Evolutionary conservation across 768 basidiomycete species (phyloP).

Genomic region (Butyriboletus loyo): DNA sequence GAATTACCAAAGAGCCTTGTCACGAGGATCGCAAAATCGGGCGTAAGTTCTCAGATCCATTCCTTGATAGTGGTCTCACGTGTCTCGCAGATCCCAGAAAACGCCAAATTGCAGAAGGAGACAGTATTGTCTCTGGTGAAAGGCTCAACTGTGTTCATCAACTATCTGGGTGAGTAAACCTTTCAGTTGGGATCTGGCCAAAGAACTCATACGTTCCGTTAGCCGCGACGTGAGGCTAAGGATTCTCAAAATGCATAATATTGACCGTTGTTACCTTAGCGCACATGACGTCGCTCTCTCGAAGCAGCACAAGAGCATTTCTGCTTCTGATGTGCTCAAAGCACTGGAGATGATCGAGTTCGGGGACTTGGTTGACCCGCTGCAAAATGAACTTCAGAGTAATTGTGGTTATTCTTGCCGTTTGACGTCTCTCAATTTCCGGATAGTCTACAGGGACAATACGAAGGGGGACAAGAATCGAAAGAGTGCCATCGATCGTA

Average conservation of each 20-base stretch:
- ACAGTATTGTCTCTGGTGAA: constrained; percentile 81
- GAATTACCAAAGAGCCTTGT: constrained; percentile 84
- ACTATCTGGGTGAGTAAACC: constrained; percentile 69
- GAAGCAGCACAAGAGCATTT: constrained; percentile 84
- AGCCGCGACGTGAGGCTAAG: constrained; percentile 45
- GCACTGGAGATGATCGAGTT: constrained; percentile 80
- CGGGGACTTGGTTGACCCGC: constrained; percentile 59
- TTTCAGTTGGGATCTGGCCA: background rate
- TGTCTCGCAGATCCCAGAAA: constrained; percentile 66
- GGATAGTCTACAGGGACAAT: constrained; percentile 61
- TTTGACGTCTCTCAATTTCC: background rate
- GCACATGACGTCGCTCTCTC: constrained; percentile 86
- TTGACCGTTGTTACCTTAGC: constrained; percentile 37
- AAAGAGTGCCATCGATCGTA: constrained; percentile 26
- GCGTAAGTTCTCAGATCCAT: constrained; percentile 46
- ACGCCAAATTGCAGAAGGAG: constrained; percentile 87
- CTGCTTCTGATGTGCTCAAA: constrained; percentile 86
- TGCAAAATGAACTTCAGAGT: constrained; percentile 68
- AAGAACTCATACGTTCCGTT: constrained; percentile 1
- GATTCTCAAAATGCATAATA: background rate
- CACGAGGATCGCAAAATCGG: constrained; percentile 80
- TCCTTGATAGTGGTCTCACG: background rate
- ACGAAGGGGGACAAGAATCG: constrained; percentile 58
- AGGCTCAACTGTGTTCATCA: constrained; percentile 93
- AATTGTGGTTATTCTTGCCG: background rate